Evolutionary conservation across 2,329 filamentous ascomycete species (phyloP), one percentile per base, ranked within the genome.

Genomic region (Diaporthe sp.): DNA sequence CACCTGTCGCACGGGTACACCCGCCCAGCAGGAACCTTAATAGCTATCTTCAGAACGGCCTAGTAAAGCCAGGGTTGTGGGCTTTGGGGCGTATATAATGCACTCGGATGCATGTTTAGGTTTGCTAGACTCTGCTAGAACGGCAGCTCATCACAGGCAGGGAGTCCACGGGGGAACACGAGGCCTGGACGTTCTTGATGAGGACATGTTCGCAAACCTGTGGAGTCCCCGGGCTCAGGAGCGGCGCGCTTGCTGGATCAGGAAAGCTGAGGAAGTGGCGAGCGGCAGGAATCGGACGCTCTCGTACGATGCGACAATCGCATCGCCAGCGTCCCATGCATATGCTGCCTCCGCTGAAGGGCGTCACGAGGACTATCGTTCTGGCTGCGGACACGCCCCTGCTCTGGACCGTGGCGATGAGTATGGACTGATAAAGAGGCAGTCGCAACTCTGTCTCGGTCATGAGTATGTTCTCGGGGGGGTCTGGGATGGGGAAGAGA

Each of bases 1-100:
- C 17, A n/a, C 34, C 47, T 68, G 37, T 67, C 28, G 17, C 31
- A 68, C 63, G 65, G 65, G 65, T 53, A 37, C 65, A 68, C 34
- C 65, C 65, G 65, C 65, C 39, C 37, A 44, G 8, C 42, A 34
- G 61, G 37, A 65, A 65, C 61, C 42, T 49, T 49, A 42, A 22
- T 17, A 3, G 13, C n/a, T 68, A 53, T 68, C 22, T 28, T 53
- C 31, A 47, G 25, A 22, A 22, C 25, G 60, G 31, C 39, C 15
- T 65, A 13, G 34, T 39, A n/a, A n/a, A 15, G 34, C 7, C 34
- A 39, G 34, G 57, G 22, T 25, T 20, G 34, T 39, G 28, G 49
- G 8, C 28, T 25, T 10, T 44, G 20, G 22, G 47, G 28, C 7
- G 47, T 39, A 25, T 20, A 39, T 2, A 17, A 51, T 20, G 34